Conservation (phyloP, 805 yeast species). For the Pichia eremophila region DNA sequence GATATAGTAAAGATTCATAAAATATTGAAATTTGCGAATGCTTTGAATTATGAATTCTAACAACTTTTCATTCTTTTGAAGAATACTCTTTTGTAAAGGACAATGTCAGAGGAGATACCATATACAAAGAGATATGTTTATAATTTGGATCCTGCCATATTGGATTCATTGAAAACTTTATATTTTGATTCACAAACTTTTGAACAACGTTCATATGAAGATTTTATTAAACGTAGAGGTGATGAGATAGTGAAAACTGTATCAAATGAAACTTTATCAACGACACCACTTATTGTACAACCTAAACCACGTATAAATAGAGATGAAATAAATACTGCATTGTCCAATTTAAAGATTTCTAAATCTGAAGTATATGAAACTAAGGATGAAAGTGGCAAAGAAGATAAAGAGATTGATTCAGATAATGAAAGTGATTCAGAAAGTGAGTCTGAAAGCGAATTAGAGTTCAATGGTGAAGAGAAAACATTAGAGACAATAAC, state of each 20-base stretch:
- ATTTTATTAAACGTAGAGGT: conserved; percentile 12
- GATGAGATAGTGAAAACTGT: conserved; percentile 5
- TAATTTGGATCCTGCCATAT: conserved; percentile 31
- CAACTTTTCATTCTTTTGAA: not conserved
- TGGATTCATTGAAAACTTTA: conserved; percentile 40
- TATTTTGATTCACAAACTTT: conserved; percentile 45
- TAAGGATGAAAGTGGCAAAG: conserved; percentile 22
- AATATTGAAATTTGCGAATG: no score
- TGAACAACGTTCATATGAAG: conserved; percentile 18
- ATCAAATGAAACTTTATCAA: not conserved
- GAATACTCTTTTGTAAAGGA: not conserved
- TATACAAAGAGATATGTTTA: conserved; percentile 39
- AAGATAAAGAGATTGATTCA: conserved; percentile 36
- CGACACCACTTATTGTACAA: conserved; percentile 2
- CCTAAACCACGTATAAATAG: conserved; percentile 8
- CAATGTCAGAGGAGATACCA: conserved; percentile 8
- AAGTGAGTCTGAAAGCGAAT: conserved; percentile 20
- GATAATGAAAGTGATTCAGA: conserved; percentile 16
- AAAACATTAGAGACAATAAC: not conserved
- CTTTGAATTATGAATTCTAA: not conserved
- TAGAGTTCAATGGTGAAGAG: not conserved
- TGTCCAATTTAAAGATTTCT: conserved; percentile 1
- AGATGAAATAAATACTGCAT: not conserved
- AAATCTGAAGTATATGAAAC: not conserved
- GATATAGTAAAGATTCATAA: no score